Conservation (phyloP, 2,329 filamentous ascomycete species). For the Coniochaeta pulveracea region DNA sequence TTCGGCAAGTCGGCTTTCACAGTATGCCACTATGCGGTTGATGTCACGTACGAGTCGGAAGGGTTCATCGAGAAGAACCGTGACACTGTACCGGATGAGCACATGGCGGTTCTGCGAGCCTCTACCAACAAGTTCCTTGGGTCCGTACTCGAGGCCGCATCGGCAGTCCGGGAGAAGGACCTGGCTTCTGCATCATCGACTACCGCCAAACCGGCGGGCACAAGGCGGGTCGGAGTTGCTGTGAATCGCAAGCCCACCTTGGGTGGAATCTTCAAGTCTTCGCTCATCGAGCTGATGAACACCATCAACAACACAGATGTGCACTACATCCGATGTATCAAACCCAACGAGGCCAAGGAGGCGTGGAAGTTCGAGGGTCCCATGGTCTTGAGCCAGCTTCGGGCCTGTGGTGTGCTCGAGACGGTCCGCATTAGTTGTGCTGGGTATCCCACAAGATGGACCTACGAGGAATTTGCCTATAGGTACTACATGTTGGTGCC, state of each 20-base stretch:
- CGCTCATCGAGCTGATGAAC: conserved; percentile 92
- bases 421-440: conserved; percentile 96
- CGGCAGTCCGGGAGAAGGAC: conserved; percentile 84
- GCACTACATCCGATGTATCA: conserved; percentile 98
- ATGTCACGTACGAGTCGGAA: conserved; percentile 97
- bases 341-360: conserved; percentile 94
- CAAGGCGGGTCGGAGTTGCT: conserved; percentile 80
- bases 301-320: conserved; percentile 98
- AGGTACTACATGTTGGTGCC: conserved; percentile 97
- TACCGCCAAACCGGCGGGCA: conserved; percentile 70
- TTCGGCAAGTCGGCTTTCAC: conserved; percentile 98
- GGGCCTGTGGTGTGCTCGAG: conserved; percentile 97
- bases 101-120: conserved; percentile 81
- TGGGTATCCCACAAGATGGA: conserved; percentile 96
- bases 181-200: conserved; percentile 48
- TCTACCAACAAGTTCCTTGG: conserved; percentile 79
- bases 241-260: conserved; percentile 94
- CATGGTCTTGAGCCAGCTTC: conserved; percentile 94
- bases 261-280: conserved; percentile 97
- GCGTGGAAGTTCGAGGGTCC: conserved; percentile 97
- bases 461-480: conserved; percentile 94
- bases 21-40: conserved; percentile 94
- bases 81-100: conserved; percentile 96
- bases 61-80: conserved; percentile 99
- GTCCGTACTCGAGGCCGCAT: conserved; percentile 75